These are phyloP conservation scores for Boehmeria nivea DNA, from an alignment of 306 rosid genomes.

Conservation along the genomic window DNA sequence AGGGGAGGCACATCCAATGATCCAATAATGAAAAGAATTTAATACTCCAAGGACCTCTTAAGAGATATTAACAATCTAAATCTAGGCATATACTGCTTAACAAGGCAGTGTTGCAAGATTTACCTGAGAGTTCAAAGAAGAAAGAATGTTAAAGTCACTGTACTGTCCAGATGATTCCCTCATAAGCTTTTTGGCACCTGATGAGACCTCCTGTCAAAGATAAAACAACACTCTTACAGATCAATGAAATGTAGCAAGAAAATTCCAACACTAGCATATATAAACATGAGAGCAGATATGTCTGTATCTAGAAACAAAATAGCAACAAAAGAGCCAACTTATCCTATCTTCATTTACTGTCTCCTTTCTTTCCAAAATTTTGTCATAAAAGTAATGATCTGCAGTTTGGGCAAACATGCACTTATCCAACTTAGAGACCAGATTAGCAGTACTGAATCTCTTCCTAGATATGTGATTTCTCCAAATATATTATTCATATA, in stretches of 20 bases:
- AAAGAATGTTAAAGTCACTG: slow-evolving; percentile 92
- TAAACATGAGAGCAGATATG: no score
- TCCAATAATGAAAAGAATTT: slow-evolving; percentile 9
- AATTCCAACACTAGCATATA: no score
- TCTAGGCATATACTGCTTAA: no score
- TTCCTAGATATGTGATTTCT: slow-evolving; percentile 3
- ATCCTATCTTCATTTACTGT: no score
- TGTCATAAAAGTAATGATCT: no score
- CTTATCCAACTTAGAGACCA: neutral
- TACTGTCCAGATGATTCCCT: slow-evolving; percentile 78
- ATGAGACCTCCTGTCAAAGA: slow-evolving; percentile 77
- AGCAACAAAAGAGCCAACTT: no score
- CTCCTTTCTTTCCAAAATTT: no score
- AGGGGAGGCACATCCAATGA: neutral
- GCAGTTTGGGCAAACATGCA: no score
- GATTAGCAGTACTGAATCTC: neutral
- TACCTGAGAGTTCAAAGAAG: slow-evolving; percentile 97
- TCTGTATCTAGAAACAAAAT: no score
- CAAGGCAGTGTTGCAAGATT: slow-evolving; percentile 14
- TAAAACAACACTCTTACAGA: slow-evolving; percentile 13
- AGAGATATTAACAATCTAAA: no score
- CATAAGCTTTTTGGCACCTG: slow-evolving; percentile 68
- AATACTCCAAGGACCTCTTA: no score
- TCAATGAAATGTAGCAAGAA: no score
- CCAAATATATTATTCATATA: neutral